Evolutionary conservation across 2,329 filamentous ascomycete species (phyloP).

Genomic region (Pezicula neosporulosa): DNA sequence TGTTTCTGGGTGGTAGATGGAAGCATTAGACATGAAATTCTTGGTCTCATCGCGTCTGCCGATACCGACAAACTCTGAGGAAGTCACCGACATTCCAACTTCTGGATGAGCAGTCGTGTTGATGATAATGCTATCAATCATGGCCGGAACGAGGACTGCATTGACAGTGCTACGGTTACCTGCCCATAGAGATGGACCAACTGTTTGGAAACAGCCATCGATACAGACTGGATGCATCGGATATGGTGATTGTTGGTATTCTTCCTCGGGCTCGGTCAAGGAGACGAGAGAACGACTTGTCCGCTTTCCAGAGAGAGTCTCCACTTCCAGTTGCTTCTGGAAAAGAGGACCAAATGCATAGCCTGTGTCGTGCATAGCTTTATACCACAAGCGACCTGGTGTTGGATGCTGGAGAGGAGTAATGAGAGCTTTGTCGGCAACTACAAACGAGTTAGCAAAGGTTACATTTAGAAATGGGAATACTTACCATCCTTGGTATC

Average conservation of each 20-base stretch:
- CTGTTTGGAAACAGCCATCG: slow-evolving; percentile 23
- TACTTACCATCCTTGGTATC: not conserved
- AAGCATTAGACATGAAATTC: slow-evolving; percentile 9
- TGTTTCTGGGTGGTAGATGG: slow-evolving; percentile 9
- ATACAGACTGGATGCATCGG: slow-evolving; percentile 26
- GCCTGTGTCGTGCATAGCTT: slow-evolving; percentile 1
- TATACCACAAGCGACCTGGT: slow-evolving; percentile 1
- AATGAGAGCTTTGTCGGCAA: not conserved
- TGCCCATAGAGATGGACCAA: slow-evolving; percentile 9
- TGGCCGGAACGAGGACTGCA: slow-evolving; percentile 14
- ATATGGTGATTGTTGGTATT: slow-evolving; percentile 23
- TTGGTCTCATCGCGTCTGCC: slow-evolving; percentile 13
- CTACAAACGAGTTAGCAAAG: not conserved
- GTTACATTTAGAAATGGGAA: too few relatives aligned
- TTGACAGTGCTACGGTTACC: slow-evolving; percentile 10
- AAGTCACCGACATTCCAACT: slow-evolving; percentile 1
- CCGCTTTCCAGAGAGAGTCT: not conserved
- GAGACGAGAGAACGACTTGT: slow-evolving; percentile 6
- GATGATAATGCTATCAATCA: slow-evolving; percentile 20
- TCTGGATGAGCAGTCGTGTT: not conserved
- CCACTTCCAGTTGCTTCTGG: not conserved
- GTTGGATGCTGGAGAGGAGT: slow-evolving; percentile 1
- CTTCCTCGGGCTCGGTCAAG: slow-evolving; percentile 12
- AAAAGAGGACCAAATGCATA: slow-evolving; percentile 2
- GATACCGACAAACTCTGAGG: slow-evolving; percentile 10